Evolutionary conservation across 345 rosid species (phyloP).

Genomic region (Salix viminalis): DNA sequence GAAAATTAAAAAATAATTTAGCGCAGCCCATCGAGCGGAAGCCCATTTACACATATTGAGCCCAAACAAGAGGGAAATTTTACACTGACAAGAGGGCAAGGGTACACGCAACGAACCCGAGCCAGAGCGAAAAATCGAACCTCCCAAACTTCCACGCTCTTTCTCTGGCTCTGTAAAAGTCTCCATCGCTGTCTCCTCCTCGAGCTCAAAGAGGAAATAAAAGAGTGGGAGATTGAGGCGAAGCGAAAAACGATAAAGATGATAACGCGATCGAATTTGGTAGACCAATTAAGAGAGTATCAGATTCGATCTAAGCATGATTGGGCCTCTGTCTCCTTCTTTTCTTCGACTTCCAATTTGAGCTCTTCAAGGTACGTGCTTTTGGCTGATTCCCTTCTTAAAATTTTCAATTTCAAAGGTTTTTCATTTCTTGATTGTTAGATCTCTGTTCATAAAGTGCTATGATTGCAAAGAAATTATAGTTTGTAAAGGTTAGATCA

Average conservation of each 20-base stretch:
- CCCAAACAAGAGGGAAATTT: background rate
- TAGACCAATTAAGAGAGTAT: conserved; percentile 87
- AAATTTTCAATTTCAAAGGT: background rate
- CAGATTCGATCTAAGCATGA: conserved; percentile 95
- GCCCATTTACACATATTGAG: background rate
- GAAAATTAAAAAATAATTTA: too few species aligned
- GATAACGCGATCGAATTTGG: conserved; percentile 96
- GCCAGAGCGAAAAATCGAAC: conserved; percentile 23
- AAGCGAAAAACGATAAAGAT: conserved; percentile 31
- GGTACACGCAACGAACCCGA: conserved; percentile 28
- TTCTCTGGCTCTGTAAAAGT: conserved; percentile 12
- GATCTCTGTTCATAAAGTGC: background rate
- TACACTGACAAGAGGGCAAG: background rate
- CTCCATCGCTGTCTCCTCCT: conserved; percentile 5
- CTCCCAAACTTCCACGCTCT: conserved; percentile 10
- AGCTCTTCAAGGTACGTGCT: conserved; percentile 58
- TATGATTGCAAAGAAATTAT: background rate
- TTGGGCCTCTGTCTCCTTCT: conserved; percentile 96
- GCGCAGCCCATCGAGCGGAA: background rate
- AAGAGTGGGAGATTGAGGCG: background rate
- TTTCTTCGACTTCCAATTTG: conserved; percentile 78
- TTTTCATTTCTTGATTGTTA: background rate
- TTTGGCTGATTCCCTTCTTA: too few species aligned
- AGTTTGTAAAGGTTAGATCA: background rate
- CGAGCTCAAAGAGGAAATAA: background rate